Percentiles rank a stretch among this genome's conserved stretches.
These are phyloP conservation scores for Biscogniauxia mediterranea DNA, from an alignment of 2,329 filamentous ascomycete genomes.

Conservation along the genomic window DNA sequence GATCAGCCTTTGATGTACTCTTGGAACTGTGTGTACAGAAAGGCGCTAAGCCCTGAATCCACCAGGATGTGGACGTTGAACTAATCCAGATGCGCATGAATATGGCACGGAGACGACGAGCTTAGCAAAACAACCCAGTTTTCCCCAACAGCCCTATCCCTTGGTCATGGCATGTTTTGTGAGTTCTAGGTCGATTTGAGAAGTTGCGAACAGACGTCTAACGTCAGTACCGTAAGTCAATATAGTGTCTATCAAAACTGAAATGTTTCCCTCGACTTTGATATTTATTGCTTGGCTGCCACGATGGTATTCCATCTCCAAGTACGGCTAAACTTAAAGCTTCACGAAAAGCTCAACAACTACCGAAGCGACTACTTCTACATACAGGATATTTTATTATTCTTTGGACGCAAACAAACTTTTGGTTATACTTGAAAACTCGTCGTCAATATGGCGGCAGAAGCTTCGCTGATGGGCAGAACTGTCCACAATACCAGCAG, in stretches of 20 bases:
- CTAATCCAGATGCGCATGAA: neutral
- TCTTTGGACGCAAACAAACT: neutral
- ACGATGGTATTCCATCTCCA: neutral
- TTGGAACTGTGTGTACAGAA: neutral
- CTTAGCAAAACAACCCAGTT: neutral
- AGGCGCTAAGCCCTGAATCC: neutral
- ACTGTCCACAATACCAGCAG: neutral
- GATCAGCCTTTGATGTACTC: neutral
- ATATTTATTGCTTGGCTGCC: neutral
- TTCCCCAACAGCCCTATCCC: neutral
- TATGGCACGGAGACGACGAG: neutral
- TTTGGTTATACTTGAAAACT: neutral
- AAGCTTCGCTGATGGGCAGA: neutral
- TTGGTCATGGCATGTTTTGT: neutral
- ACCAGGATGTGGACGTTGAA: neutral
- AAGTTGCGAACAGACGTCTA: neutral
- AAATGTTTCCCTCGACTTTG: neutral
- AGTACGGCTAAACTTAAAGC: neutral
- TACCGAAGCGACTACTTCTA: neutral
- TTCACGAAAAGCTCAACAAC: neutral
- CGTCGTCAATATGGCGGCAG: neutral
- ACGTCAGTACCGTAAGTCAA: neutral
- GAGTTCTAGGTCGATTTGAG: neutral
- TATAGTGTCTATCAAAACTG: neutral
- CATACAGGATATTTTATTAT: neutral